Conservation (phyloP, 345 rosid genomes). For the Melastoma malabathricum region DNA sequence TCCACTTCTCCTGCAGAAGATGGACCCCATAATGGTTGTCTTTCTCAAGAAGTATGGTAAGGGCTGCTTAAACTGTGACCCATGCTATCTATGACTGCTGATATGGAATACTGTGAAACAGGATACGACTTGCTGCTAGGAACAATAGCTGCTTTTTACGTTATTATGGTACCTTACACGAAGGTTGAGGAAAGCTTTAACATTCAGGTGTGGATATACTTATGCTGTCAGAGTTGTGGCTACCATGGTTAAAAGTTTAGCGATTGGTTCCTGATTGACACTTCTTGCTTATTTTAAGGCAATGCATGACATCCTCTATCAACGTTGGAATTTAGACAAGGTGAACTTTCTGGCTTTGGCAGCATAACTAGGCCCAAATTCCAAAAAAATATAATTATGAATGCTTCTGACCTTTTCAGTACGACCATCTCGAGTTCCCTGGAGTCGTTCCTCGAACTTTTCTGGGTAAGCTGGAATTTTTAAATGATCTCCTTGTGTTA, state of each 20-base stretch:
- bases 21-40: no score
- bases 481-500: no score
- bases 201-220: conserved; percentile 39
- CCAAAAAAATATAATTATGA: not conserved
- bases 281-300: conserved; percentile 29
- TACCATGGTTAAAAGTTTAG: not conserved
- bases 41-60: no score
- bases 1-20: no score
- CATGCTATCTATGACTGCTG: no score
- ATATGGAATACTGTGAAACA: conserved; percentile 4
- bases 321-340: conserved; percentile 45
- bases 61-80: no score
- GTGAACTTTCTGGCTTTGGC: conserved; percentile 27
- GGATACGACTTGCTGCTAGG: conserved; percentile 79
- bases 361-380: no score
- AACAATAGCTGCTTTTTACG: conserved; percentile 66
- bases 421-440: conserved; percentile 94
- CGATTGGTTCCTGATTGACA: not conserved
- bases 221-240: not conserved
- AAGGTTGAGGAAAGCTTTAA: conserved; percentile 99
- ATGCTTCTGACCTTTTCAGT: conserved; percentile 23
- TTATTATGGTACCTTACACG: conserved; percentile 63
- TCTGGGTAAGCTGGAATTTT: conserved; percentile 29
- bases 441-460: conserved; percentile 99
- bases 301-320: conserved; percentile 87